Evolutionary conservation across 306 rosid genomes (phyloP), one percentile per base, ranked within the genome.

Genomic region (Castanopsis chinensis): DNA sequence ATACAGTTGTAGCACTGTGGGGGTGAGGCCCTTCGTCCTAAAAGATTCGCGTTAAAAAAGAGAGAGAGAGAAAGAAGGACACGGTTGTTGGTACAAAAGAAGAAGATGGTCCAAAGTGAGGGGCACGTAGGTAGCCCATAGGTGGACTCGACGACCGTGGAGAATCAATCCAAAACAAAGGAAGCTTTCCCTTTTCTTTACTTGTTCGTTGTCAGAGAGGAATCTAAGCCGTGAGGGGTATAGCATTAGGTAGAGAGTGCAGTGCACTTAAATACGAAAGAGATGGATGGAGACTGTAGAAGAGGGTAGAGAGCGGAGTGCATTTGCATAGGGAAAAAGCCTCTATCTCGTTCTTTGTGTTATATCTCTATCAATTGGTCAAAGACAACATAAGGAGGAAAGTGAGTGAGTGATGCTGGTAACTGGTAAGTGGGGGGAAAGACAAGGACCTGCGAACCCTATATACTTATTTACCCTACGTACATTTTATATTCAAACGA

Each of bases 1-100:
- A 23, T 55, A 20, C 70, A 54, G 76, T 74, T 64, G 77, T 28
- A 41, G 59, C 77, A 68, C 41, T 51, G 65, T 21, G 51, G 35
- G 60, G 51, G 71, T 30, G 80, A 78, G 73, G 74, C 80, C 74
- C 61, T 74, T 71, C 45, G 58, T 14, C 82, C 86, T 45, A 73
- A 76, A 83, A 85, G 91, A 88, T 83, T 88, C 91, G 63, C 75
- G 71, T 43, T 80, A n/a, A 69, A 74, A 67, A 11, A 10, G 64
- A 32, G 45, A 53, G 69, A 71, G 59, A 68, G 57, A 57, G 74
- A 71, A 7, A 53, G 64, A 37, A 74, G 45, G 3, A 60, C 25
- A 21, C 43, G 49, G 6, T 21, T 18, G 13, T 33, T 18, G 72
- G 61, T 55, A 60, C 70, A 75, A 18, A 49, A 69, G 81, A 71